Evolutionary conservation across 495 filamentous ascomycete genomes (phyloP), one percentile per base, ranked within the genome.

Genomic region (Hyphodiscus hymeniophilus): DNA sequence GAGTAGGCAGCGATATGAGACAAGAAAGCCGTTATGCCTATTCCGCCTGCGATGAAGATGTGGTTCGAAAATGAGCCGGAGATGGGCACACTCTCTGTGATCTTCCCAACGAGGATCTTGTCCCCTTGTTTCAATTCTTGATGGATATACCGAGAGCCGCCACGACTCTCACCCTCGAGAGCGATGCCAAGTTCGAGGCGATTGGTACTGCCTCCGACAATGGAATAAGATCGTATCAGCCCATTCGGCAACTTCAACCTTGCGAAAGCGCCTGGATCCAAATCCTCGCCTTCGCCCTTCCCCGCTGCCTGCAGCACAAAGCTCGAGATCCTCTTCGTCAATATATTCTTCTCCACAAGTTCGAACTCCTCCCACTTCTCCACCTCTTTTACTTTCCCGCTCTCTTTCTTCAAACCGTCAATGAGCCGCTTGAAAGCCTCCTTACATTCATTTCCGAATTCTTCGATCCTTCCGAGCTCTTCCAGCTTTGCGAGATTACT

Each of bases 11-110:
- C 38, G 4, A 48, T 52, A 12, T 52, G 47, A 17, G 48, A 55
- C 34, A 68, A 64, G 34, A 78, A 78, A 0, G 74, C 73, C 8
- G 74, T 78, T 47, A 78, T 66, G 0, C 74, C 73, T 12, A 78
- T 66, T 0, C 74, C 74, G 21, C 65, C 74, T 2, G 60, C 73
- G 13, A 78, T 66, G 54, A 74, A 75, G 3, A 76, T 62, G 46
- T 76, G 73, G 33, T 71, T 60, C 45, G 66, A 69, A 0, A 69
- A 70, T 12, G 23, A 6, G 2, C 22, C 39, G 22, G 23, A 18
- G 3, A 54, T 35, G 1, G 57, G 57, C 5, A 74, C 51, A 31
- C 63, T 67, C 3, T 51, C 55, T 10, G 68, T 70, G 17, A 72
- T 59, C 11, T 64, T 57, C 7, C 70, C 69, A 0, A 70, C 63